A percentile compares a stretch with the other conserved stretches of the same genome.
Evolutionary conservation across 2,329 filamentous ascomycete species (phyloP).

Genomic region (Paracoccidioides brasiliensis): DNA sequence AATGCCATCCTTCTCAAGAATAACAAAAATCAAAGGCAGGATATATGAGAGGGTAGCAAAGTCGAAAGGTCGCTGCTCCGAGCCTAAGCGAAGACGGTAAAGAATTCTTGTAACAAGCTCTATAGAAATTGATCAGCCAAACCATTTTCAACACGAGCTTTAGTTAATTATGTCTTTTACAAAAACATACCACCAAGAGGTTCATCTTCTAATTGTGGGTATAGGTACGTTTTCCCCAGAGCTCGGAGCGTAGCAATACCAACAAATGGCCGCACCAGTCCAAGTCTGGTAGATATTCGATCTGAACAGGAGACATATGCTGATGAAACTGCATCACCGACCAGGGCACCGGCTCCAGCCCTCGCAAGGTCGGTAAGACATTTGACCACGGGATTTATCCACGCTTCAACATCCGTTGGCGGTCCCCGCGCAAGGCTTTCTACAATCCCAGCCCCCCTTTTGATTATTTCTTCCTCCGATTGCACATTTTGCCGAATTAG

Average conservation of each 20-base stretch:
- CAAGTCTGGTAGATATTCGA: constrained; percentile 60
- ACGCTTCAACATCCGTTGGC: constrained; percentile 74
- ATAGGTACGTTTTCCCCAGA: constrained; percentile 58
- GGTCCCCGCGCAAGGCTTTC: constrained; percentile 69
- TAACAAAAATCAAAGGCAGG: constrained; percentile 64
- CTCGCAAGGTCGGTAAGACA: constrained; percentile 57
- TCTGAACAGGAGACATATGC: constrained; percentile 71
- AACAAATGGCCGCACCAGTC: constrained; percentile 65
- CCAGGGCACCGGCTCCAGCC: constrained; percentile 66
- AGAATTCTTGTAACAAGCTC: constrained; percentile 71
- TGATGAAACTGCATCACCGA: constrained; percentile 63
- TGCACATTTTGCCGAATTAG: constrained; percentile 62
- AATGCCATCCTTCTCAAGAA: constrained; percentile 69
- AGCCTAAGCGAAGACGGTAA: constrained; percentile 78
- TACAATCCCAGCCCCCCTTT: constrained; percentile 77
- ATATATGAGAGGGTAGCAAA: constrained; percentile 76
- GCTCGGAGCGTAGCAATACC: constrained; percentile 77
- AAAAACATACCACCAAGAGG: constrained; percentile 51
- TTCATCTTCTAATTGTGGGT: constrained; percentile 61
- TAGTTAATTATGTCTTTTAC: not conserved
- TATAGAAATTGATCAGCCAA: constrained; percentile 16
- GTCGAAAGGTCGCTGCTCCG: constrained; percentile 91
- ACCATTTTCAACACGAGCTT: not conserved
- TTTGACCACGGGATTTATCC: constrained; percentile 73
- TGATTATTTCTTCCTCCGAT: constrained; percentile 54